Conservation (phyloP, 768 basidiomycete species). For the Macrocybe gigantea region DNA sequence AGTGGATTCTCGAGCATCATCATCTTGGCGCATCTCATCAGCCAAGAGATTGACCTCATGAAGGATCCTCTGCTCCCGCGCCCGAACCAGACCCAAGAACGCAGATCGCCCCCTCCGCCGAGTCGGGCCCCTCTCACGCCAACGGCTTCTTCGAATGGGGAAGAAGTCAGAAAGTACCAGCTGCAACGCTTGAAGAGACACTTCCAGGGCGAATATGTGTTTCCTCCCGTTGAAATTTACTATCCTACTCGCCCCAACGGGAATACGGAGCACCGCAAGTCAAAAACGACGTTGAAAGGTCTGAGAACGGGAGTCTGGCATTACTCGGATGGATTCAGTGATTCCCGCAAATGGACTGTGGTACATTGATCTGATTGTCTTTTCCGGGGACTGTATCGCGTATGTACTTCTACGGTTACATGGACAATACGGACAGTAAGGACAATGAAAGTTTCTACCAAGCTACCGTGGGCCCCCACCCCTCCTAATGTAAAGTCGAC, state of each 20-base stretch:
- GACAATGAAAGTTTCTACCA: too few relatives aligned
- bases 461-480: too few relatives aligned
- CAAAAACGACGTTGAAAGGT: slow-evolving; percentile 26
- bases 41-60: slow-evolving; percentile 30
- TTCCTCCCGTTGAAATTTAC: slow-evolving; percentile 25
- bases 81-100: background rate
- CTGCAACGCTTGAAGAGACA: slow-evolving; percentile 29
- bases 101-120: slow-evolving; percentile 6
- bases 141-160: slow-evolving; percentile 20
- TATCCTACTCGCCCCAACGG: too few relatives aligned
- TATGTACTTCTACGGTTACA: too few relatives aligned
- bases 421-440: too few relatives aligned
- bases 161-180: slow-evolving; percentile 31
- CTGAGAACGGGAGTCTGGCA: slow-evolving; percentile 19
- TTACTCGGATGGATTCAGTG: too few relatives aligned
- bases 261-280: slow-evolving; percentile 17
- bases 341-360: too few relatives aligned
- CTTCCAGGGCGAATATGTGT: slow-evolving; percentile 34
- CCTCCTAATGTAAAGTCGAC: too few relatives aligned
- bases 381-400: too few relatives aligned
- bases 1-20: slow-evolving; percentile 31
- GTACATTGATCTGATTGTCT: too few relatives aligned
- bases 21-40: slow-evolving; percentile 36
- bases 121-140: slow-evolving; percentile 25
- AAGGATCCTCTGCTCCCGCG: slow-evolving; percentile 11